These are phyloP conservation scores for Trichophyton simii DNA, from an alignment of 2,329 filamentous ascomycete species.

Conservation along the genomic window DNA sequence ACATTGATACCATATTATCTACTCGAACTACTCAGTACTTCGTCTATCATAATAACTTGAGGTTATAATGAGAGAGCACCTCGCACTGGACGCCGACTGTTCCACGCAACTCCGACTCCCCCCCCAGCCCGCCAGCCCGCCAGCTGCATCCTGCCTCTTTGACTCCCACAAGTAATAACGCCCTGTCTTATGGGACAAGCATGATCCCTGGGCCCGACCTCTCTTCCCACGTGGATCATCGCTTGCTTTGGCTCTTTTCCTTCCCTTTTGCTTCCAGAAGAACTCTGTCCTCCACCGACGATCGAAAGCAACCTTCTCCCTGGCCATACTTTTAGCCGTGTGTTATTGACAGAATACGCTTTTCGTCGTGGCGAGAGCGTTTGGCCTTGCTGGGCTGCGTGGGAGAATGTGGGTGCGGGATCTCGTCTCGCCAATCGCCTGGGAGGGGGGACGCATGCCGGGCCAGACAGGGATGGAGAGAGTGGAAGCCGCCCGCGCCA, in stretches of 20 bases:
- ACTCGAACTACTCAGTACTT: too few species aligned
- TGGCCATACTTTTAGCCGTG: too few species aligned
- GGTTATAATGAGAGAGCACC: too few species aligned
- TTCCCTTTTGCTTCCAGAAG: not conserved
- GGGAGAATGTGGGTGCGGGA: not conserved
- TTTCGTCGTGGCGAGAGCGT: too few species aligned
- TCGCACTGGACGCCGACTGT: too few species aligned
- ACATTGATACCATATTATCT: too few species aligned
- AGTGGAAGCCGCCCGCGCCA: not conserved
- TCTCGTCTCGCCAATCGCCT: not conserved
- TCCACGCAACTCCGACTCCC: too few species aligned
- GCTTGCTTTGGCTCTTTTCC: not conserved
- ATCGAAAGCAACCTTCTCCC: not conserved
- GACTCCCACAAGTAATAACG: not conserved
- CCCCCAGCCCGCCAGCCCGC: too few species aligned
- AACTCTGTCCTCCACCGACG: conserved; percentile 4
- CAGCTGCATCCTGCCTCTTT: not conserved
- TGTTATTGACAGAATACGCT: too few species aligned
- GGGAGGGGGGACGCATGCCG: not conserved
- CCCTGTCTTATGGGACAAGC: not conserved
- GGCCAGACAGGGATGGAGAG: not conserved
- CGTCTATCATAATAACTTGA: too few species aligned
- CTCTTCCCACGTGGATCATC: not conserved
- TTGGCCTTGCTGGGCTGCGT: too few species aligned
- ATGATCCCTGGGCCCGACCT: not conserved